A percentile compares a stretch with the other conserved stretches of the same genome.
Evolutionary conservation across 2,329 filamentous ascomycete species (phyloP).

Genomic region (Phialophora expanda): DNA sequence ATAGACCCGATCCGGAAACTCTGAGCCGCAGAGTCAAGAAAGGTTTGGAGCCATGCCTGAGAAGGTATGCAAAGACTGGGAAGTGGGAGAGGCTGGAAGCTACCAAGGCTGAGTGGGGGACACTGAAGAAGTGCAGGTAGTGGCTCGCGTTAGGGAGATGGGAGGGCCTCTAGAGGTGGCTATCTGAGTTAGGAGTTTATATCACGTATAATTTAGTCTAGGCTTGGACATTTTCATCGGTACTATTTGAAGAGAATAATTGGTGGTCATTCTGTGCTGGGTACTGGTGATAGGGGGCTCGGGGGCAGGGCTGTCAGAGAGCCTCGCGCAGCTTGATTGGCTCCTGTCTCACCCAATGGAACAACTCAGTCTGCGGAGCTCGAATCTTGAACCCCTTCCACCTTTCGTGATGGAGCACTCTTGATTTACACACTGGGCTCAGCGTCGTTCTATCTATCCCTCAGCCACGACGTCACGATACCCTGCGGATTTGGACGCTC

Average conservation of each 20-base stretch:
- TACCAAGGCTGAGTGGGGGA: background rate
- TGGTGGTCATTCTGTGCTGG: background rate
- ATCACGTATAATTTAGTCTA: no score
- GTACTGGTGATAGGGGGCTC: background rate
- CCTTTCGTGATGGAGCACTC: background rate
- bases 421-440: background rate
- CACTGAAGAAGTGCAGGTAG: background rate
- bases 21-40: conserved; percentile 14
- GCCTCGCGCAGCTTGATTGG: background rate
- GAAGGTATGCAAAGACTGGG: conserved; percentile 13
- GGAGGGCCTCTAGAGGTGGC: background rate
- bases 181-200: no score
- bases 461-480: background rate
- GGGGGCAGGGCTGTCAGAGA: background rate
- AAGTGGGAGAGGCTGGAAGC: conserved; percentile 1
- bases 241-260: no score
- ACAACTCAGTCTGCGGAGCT: conserved; percentile 5
- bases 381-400: background rate
- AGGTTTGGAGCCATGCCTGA: conserved; percentile 14
- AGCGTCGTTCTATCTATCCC: background rate
- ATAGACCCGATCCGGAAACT: conserved; percentile 15
- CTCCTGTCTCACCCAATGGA: background rate
- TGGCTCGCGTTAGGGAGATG: background rate
- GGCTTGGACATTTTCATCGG: no score
- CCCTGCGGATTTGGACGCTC: background rate